A percentile compares a stretch with the other conserved stretches of the same genome.
Conservation (phyloP, 2,329 filamentous ascomycete genomes). For the Stagonosporopsis cucurbitacearum region DNA sequence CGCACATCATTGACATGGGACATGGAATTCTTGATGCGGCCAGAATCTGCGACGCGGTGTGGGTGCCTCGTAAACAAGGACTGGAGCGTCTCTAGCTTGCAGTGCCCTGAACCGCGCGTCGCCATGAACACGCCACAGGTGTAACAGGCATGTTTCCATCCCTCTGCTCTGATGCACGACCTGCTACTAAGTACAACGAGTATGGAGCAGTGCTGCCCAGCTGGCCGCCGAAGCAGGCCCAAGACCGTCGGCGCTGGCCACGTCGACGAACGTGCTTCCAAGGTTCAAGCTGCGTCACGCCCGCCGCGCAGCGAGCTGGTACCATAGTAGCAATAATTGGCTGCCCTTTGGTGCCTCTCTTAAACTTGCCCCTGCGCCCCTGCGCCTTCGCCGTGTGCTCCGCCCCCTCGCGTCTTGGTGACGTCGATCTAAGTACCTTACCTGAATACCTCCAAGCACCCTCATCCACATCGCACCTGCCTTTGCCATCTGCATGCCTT, state of each 20-base stretch:
- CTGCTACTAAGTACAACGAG: too few species aligned
- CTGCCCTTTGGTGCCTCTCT: slow-evolving; percentile 10
- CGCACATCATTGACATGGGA: neutral
- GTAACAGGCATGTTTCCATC: neutral
- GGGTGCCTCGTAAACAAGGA: slow-evolving; percentile 8
- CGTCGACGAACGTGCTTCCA: slow-evolving; percentile 1
- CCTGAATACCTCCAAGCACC: slow-evolving; percentile 1
- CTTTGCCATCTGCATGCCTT: slow-evolving; percentile 34
- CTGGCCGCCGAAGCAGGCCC: slow-evolving; percentile 6
- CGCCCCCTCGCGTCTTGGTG: slow-evolving; percentile 24
- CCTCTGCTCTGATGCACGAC: neutral
- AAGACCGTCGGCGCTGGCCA: slow-evolving; percentile 2
- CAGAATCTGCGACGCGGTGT: slow-evolving; percentile 8
- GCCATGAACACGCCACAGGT: neutral
- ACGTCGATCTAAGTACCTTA: slow-evolving; percentile 20
- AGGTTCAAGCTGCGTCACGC: slow-evolving; percentile 2
- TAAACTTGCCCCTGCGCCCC: slow-evolving; percentile 13
- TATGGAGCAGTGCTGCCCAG: neutral
- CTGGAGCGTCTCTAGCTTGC: slow-evolving; percentile 1
- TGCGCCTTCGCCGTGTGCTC: slow-evolving; percentile 6
- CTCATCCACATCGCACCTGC: slow-evolving; percentile 13
- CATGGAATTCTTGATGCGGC: slow-evolving; percentile 14
- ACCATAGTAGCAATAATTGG: neutral
- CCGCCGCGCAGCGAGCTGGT: slow-evolving; percentile 1
- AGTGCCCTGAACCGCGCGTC: neutral